Conservation (phyloP, 495 filamentous ascomycete genomes). For the Neurospora sp. region DNA sequence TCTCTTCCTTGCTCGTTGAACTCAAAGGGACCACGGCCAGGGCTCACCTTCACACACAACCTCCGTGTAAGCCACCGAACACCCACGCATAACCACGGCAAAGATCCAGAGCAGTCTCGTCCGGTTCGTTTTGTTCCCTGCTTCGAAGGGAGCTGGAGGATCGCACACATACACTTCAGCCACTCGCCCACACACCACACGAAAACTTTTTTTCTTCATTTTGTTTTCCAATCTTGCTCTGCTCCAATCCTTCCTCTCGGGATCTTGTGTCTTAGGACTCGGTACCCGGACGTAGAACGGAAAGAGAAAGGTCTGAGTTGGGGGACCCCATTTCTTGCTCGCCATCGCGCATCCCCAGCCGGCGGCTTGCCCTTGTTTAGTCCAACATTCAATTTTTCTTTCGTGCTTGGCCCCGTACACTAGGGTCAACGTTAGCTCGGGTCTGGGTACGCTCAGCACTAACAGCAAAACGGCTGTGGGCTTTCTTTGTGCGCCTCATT, state of each 20-base stretch:
- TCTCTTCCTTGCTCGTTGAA: neutral
- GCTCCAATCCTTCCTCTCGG: neutral
- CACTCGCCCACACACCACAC: neutral
- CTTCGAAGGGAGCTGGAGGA: neutral
- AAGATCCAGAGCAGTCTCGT: neutral
- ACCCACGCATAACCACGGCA: neutral
- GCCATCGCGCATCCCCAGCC: neutral
- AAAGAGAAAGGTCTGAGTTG: neutral
- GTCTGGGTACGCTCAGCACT: neutral
- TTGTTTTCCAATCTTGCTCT: neutral
- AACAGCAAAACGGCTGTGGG: neutral
- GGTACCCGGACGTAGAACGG: neutral
- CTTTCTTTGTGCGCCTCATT: neutral
- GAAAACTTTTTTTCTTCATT: neutral
- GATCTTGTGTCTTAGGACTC: neutral
- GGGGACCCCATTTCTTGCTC: neutral
- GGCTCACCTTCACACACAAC: neutral
- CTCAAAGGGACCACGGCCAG: neutral
- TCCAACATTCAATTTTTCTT: neutral
- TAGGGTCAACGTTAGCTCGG: neutral
- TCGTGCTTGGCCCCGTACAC: neutral
- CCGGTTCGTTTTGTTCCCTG: neutral
- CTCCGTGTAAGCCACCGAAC: neutral
- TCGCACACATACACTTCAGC: neutral
- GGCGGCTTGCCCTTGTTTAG: neutral